Evolutionary conservation across 331 rosid genomes (phyloP).

Genomic region (Saraca asoca): DNA sequence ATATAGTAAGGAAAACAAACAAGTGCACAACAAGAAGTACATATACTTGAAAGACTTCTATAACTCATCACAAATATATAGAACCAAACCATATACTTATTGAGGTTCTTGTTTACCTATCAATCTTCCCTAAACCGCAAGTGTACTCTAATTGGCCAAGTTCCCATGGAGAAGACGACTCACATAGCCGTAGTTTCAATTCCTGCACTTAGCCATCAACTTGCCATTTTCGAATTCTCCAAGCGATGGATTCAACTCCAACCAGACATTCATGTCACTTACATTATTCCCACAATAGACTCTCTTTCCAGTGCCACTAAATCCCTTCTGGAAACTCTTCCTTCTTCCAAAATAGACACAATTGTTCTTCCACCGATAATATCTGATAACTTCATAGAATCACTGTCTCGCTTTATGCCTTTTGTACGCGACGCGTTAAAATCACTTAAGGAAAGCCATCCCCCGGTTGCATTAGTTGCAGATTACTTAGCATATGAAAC

Average conservation of each 20-base stretch:
- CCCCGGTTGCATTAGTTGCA: constrained; percentile 34
- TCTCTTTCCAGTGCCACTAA: constrained; percentile 25
- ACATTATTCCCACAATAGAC: constrained; percentile 33
- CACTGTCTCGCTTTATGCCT: constrained; percentile 33
- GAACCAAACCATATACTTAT: too few relatives aligned
- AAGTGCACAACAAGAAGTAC: too few relatives aligned
- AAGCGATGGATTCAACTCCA: constrained; percentile 16
- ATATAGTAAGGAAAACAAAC: too few relatives aligned
- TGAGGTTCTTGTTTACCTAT: too few relatives aligned
- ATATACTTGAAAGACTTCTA: too few relatives aligned
- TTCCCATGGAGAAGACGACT: not conserved
- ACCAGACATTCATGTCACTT: constrained; percentile 25
- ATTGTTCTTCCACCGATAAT: constrained; percentile 35
- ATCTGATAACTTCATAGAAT: constrained; percentile 34
- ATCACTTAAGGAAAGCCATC: constrained; percentile 24
- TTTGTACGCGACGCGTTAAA: constrained; percentile 22
- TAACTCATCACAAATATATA: too few relatives aligned
- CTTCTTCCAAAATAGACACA: constrained; percentile 16
- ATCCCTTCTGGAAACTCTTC: constrained; percentile 26
- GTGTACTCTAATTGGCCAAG: too few relatives aligned
- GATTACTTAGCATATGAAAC: constrained; percentile 39
- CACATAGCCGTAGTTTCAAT: constrained; percentile 25
- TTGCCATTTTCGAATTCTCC: constrained; percentile 33
- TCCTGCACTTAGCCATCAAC: constrained; percentile 32
- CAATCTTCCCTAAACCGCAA: too few relatives aligned